Evolutionary conservation across 1,139 yeast genomes (phyloP), one percentile per base, ranked within the genome.

Genomic region (Geotrichum aggregatum): DNA sequence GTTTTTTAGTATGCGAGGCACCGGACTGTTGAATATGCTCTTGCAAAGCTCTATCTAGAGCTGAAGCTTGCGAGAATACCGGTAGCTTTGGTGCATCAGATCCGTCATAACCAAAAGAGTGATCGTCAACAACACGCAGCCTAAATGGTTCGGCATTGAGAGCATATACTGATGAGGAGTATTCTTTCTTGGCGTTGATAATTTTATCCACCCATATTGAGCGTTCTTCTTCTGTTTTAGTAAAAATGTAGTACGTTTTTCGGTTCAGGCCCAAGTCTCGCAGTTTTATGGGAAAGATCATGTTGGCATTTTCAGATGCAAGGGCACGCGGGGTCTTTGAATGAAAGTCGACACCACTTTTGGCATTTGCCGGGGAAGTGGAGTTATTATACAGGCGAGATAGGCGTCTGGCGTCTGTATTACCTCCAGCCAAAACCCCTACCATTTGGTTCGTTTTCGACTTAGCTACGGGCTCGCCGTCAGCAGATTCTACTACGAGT

Each of bases 61-160:
- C 85, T 31, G 87, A 87, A 16, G 78, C 76, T n/a, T 79, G 76
- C 0, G 83, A 76, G 52, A 81, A 77, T 1, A 83, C 71, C 2
- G 86, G 89, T 43, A 85, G 65, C 58, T 79, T 81, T 0, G 86
- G 78, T n/a, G 76, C 73, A 48, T 74, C 77, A 8, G 73, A 68
- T 5, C 73, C 75, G 19, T 82, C 86, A 64, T 84, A 86, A 0
- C 82, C 84, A 68, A 87, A 87, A 52, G 77, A 77, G 30, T 78
- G 73, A 58, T 82, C 83, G 7, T 86, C 74, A 10, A 87, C 65
- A 11, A 79, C 73, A 33, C 71, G 69, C 22, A 85, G 64, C 8
- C 71, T 63, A 62, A 83, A 84, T 0, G 88, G 84, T 56, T 79
- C 86, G 0, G 76, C 66, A 28, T 68, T 72, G 21, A 71, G 65